Evolutionary conservation across 208 protist genomes (phyloP).

Genomic region (Acanthamoeba divionensis): DNA sequence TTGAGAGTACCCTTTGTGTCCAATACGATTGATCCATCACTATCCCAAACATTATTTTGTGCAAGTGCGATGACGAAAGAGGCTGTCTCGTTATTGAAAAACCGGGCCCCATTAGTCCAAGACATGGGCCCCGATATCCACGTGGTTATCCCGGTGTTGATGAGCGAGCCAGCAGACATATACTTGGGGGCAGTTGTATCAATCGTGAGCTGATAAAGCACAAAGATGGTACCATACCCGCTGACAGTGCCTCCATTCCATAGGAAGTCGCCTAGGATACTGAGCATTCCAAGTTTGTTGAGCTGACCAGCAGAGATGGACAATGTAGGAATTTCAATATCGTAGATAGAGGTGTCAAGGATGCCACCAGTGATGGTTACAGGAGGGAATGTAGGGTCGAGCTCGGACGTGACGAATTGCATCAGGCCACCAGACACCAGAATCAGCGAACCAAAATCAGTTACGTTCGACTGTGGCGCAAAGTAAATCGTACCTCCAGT

Average conservation of each 20-base stretch:
- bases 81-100: constrained; percentile 29
- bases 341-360: constrained; percentile 46
- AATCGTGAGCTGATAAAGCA: not conserved
- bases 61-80: not conserved
- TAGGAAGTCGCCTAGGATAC: not conserved
- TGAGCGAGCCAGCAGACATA: not conserved
- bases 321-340: not conserved
- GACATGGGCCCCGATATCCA: not conserved
- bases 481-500: constrained; percentile 29
- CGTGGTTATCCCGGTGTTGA: not conserved
- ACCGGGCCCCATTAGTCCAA: not conserved
- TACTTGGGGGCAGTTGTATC: not conserved
- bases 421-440: constrained; percentile 16
- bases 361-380: not conserved
- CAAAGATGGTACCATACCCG: not conserved
- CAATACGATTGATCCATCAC: not conserved
- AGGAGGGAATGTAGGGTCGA: constrained; percentile 29
- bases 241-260: not conserved
- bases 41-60: not conserved
- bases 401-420: constrained; percentile 9
- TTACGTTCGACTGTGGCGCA: not conserved
- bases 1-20: not conserved
- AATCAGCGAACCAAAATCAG: not conserved
- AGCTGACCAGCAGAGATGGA: not conserved
- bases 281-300: constrained; percentile 26